Conservation (phyloP, 2,329 filamentous ascomycete genomes). For the Colletotrichum orbiculare region DNA sequence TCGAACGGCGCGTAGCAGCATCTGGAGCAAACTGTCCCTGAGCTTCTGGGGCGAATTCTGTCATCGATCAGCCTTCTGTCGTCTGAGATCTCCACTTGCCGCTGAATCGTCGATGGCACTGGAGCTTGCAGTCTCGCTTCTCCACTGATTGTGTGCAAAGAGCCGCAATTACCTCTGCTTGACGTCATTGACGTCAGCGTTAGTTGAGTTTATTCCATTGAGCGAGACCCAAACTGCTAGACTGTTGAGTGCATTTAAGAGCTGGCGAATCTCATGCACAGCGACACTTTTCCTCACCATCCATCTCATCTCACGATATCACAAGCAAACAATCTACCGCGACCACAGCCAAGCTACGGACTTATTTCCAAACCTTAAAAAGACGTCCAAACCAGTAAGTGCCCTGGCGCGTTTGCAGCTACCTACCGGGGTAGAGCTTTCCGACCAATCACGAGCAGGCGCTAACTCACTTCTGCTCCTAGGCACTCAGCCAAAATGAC, state of each 20-base stretch:
- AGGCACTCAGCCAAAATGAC: conserved; percentile 46
- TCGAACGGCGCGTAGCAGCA: conserved; percentile 1
- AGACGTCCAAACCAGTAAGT: not conserved
- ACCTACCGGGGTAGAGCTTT: not conserved
- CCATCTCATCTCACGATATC: conserved; percentile 14
- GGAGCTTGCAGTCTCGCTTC: conserved; percentile 14
- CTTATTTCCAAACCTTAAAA: not conserved
- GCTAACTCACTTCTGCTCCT: conserved; percentile 12
- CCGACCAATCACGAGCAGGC: not conserved
- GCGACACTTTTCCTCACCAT: not conserved
- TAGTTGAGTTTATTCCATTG: not conserved
- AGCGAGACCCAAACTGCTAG: not conserved
- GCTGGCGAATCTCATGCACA: not conserved
- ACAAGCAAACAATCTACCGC: not conserved
- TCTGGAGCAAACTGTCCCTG: conserved; percentile 24
- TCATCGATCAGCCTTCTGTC: conserved; percentile 26
- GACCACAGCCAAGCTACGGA: not conserved
- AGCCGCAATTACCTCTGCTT: conserved; percentile 35
- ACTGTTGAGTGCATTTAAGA: conserved; percentile 12
- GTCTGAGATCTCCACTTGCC: conserved; percentile 31
- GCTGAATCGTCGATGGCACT: conserved; percentile 28
- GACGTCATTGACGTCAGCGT: conserved; percentile 39
- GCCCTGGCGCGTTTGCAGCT: too few relatives aligned
- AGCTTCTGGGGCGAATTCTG: conserved; percentile 9
- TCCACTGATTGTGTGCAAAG: conserved; percentile 28